phyloP scores from a whole-genome alignment of 208 protist genomes.

The Leishmania tropica region DNA sequence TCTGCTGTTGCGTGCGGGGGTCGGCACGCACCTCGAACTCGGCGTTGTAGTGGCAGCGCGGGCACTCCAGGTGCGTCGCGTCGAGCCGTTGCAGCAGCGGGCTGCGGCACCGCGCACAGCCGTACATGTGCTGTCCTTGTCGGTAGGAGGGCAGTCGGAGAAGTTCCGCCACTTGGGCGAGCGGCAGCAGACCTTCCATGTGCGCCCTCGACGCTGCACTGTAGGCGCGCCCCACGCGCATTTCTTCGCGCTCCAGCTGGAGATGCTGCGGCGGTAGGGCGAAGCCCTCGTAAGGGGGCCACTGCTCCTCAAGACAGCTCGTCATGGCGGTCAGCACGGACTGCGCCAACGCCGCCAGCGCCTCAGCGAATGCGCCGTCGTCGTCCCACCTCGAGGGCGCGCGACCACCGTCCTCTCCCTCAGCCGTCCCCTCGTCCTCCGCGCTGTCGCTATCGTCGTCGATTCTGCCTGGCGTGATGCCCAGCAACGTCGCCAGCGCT shows the following conservation, averaged over 20 bases:
- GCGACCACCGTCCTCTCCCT: background rate
- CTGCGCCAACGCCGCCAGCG: background rate
- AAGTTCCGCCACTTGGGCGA: slow-evolving; percentile 35
- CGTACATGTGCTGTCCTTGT: slow-evolving; percentile 43
- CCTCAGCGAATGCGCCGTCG: background rate
- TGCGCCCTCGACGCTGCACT: slow-evolving; percentile 21
- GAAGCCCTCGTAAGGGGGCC: slow-evolving; percentile 57
- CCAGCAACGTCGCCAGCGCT: slow-evolving; percentile 16
- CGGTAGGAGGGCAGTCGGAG: slow-evolving; percentile 42
- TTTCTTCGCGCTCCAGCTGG: slow-evolving; percentile 39
- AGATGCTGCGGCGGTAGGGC: slow-evolving; percentile 36
- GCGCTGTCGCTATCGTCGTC: slow-evolving; percentile 10
- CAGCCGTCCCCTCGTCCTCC: slow-evolving; percentile 1
- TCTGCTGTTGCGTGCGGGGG: slow-evolving; percentile 50
- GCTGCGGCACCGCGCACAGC: slow-evolving; percentile 62
- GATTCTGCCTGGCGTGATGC: background rate
- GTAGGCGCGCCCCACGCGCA: slow-evolving; percentile 41
- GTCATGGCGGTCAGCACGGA: slow-evolving; percentile 13
- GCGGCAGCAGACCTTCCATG: slow-evolving; percentile 30
- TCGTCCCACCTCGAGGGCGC: background rate
- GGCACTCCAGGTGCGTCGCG: slow-evolving; percentile 47
- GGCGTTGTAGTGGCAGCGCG: slow-evolving; percentile 75
- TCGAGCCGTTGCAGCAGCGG: slow-evolving; percentile 39
- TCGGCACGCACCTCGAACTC: slow-evolving; percentile 61
- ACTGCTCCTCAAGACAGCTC: slow-evolving; percentile 48